Conservation (phyloP, 495 filamentous ascomycete species). For the Neurospora cerealis region DNA sequence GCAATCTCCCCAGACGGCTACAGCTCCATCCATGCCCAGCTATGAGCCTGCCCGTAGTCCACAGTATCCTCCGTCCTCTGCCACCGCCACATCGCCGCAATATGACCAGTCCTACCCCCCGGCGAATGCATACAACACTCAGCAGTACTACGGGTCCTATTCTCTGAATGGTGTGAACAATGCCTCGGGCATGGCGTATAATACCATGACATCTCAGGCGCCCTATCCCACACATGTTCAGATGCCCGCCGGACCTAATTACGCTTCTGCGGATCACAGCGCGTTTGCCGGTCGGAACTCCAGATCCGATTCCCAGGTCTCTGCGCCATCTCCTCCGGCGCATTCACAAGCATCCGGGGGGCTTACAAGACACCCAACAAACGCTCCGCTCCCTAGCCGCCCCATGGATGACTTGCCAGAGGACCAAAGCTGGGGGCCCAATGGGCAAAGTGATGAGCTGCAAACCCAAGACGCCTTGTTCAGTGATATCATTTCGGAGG, state of each 20-base stretch:
- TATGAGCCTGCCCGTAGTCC: conserved; percentile 29
- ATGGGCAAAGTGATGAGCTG: conserved; percentile 23
- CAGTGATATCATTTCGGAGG: conserved; percentile 44
- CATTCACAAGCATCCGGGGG: conserved; percentile 21
- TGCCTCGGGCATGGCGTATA: conserved; percentile 17
- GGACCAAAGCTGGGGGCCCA: conserved; percentile 26
- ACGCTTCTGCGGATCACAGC: conserved; percentile 31
- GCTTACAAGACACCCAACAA: conserved; percentile 42
- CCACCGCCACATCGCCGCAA: conserved; percentile 11
- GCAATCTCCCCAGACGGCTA: conserved; percentile 21
- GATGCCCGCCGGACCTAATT: conserved; percentile 37
- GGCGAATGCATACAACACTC: conserved; percentile 5
- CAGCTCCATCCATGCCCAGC: conserved; percentile 17
- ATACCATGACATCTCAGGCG: conserved; percentile 25
- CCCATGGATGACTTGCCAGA: conserved; percentile 35
- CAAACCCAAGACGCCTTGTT: conserved; percentile 41
- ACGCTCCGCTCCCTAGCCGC: conserved; percentile 43
- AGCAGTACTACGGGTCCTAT: conserved; percentile 20
- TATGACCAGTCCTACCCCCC: conserved; percentile 20
- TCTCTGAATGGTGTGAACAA: conserved; percentile 21
- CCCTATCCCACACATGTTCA: conserved; percentile 37
- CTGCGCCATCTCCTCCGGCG: conserved; percentile 30
- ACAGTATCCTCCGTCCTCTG: conserved; percentile 18
- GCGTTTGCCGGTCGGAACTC: conserved; percentile 30
- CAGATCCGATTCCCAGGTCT: conserved; percentile 33